Evolutionary conservation across 305 asterid species (phyloP).

Genomic region (Withania somnifera): DNA sequence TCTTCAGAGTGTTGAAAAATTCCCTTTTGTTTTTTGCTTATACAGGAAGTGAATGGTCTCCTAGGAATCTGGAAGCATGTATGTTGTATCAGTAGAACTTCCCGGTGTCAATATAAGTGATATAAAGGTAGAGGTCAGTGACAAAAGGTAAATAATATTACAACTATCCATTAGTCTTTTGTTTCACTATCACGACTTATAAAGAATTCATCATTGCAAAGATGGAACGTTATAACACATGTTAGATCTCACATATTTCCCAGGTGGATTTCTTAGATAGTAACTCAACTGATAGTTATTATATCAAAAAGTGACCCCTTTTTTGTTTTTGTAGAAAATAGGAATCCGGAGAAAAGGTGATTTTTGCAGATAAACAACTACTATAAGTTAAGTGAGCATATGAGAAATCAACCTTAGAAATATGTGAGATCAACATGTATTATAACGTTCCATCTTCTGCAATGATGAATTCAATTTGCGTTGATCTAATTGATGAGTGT

Average conservation of each 20-base stretch:
- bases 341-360: not conserved
- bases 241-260: too few species aligned
- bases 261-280: not conserved
- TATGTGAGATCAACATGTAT: not conserved
- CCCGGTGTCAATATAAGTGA: slow-evolving; percentile 50
- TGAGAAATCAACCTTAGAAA: not conserved
- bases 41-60: slow-evolving; percentile 36
- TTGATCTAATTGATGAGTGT: not conserved
- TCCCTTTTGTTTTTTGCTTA: not conserved
- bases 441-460: not conserved
- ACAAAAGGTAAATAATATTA: slow-evolving; percentile 28
- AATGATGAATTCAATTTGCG: not conserved
- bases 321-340: too few species aligned
- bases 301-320: too few species aligned
- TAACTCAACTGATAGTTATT: not conserved
- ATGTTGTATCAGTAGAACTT: slow-evolving; percentile 48
- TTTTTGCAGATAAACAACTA: not conserved
- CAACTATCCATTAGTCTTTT: not conserved
- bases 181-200: not conserved
- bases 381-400: not conserved
- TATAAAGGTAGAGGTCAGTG: slow-evolving; percentile 52
- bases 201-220: too few species aligned
- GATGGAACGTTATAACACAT: too few species aligned
- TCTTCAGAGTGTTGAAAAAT: not conserved
- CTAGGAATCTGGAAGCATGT: slow-evolving; percentile 50